Evolutionary conservation across 768 basidiomycete species (phyloP).

Genomic region (Suillus paluster): DNA sequence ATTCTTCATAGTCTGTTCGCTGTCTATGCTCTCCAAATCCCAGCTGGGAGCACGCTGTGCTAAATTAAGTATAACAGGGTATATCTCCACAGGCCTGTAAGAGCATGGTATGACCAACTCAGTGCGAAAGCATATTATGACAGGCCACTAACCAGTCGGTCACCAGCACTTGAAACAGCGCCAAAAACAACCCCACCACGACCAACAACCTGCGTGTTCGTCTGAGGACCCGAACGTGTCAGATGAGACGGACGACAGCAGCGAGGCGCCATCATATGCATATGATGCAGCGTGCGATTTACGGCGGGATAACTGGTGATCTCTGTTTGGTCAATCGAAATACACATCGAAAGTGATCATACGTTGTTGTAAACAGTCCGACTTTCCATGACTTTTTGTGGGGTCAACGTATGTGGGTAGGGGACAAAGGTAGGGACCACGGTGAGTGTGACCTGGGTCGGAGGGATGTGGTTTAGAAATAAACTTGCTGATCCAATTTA

Average conservation of each 20-base stretch:
- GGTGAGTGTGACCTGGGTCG: background rate
- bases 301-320: constrained; percentile 12
- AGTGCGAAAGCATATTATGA: background rate
- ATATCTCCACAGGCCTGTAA: background rate
- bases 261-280: constrained; percentile 27
- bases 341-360: constrained; percentile 9
- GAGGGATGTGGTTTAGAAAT: background rate
- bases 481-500: background rate
- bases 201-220: constrained; percentile 24
- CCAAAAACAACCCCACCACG: constrained; percentile 19
- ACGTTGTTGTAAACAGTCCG: constrained; percentile 12
- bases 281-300: constrained; percentile 19
- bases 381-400: constrained; percentile 17
- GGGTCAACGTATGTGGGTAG: background rate
- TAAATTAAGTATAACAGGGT: background rate
- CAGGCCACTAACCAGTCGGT: constrained; percentile 7
- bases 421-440: constrained; percentile 3
- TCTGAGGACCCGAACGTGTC: constrained; percentile 22
- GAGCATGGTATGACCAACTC: background rate
- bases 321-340: background rate
- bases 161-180: constrained; percentile 31
- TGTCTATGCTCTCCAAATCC: background rate
- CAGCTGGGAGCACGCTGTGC: background rate
- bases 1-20: background rate
- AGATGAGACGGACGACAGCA: constrained; percentile 27